Conservation (phyloP, 2,329 filamentous ascomycete genomes). For the Calonectria honghensis region DNA sequence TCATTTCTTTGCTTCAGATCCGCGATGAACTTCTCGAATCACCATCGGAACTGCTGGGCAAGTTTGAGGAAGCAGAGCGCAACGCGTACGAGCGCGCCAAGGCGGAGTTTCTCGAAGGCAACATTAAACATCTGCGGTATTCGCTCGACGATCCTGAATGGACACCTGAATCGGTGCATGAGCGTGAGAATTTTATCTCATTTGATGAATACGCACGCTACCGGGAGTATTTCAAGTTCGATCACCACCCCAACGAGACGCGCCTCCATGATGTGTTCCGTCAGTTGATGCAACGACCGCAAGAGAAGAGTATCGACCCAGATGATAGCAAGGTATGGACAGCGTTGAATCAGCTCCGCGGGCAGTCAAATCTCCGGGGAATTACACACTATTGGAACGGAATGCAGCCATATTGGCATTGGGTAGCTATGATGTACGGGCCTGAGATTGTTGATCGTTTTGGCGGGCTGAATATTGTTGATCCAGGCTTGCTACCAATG, state of each 20-base stretch:
- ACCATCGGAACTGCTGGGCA: constrained; percentile 57
- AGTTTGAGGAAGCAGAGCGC: constrained; percentile 60
- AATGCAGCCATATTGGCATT: constrained; percentile 68
- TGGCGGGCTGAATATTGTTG: constrained; percentile 67
- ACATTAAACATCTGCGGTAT: constrained; percentile 23
- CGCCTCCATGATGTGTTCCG: constrained; percentile 60
- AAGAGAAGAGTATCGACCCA: constrained; percentile 51
- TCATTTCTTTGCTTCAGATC: constrained; percentile 65
- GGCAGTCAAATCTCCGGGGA: constrained; percentile 45
- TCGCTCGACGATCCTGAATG: constrained; percentile 51
- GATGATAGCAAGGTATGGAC: constrained; percentile 52
- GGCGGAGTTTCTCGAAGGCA: constrained; percentile 59
- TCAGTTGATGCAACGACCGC: constrained; percentile 60
- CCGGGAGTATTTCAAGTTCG: constrained; percentile 63
- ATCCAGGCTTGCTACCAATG: constrained; percentile 66
- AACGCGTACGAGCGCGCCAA: constrained; percentile 60
- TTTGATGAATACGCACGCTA: constrained; percentile 66
- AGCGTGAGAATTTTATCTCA: constrained; percentile 64
- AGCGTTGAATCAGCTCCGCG: constrained; percentile 49
- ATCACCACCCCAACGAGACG: constrained; percentile 33
- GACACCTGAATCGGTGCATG: constrained; percentile 56
- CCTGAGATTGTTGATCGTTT: constrained; percentile 66
- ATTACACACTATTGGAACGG: constrained; percentile 53
- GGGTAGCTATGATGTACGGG: constrained; percentile 67
- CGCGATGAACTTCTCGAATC: constrained; percentile 58